Conservation (phyloP, 2,329 filamentous ascomycete species). For the Trichoderma sp. region DNA sequence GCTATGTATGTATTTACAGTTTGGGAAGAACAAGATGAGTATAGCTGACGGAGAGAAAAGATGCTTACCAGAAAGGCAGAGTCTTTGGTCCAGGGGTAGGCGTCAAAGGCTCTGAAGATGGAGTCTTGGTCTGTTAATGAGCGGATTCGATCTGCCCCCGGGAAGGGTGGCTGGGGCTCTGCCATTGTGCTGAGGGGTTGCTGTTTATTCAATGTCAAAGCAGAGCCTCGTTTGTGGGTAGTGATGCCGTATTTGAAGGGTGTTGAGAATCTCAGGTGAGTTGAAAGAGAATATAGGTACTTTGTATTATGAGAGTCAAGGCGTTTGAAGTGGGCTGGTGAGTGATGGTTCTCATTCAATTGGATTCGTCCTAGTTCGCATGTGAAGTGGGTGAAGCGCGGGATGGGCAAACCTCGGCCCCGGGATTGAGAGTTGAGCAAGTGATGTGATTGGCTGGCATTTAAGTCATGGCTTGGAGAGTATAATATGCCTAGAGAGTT, state of each 20-base stretch:
- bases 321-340: neutral
- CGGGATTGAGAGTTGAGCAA: neutral
- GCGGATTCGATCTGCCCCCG: constrained; percentile 43
- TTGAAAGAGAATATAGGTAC: neutral
- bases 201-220: neutral
- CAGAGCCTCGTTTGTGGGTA: neutral
- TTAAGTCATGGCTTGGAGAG: constrained; percentile 2
- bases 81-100: constrained; percentile 69
- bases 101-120: constrained; percentile 63
- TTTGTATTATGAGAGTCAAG: neutral
- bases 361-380: neutral
- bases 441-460: constrained; percentile 13
- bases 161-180: constrained; percentile 9
- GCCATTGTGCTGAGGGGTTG: constrained; percentile 3
- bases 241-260: neutral
- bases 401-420: constrained; percentile 21
- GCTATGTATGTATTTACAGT: neutral
- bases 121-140: constrained; percentile 43
- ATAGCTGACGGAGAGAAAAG: neutral
- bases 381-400: neutral
- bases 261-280: neutral
- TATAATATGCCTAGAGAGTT: neutral
- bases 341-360: neutral
- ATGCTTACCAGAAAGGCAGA: constrained; percentile 62
- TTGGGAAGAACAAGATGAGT: neutral